Base-by-base conservation (phyloP, 345 rosid genomes). In the Stellera chamaejasme region DNA sequence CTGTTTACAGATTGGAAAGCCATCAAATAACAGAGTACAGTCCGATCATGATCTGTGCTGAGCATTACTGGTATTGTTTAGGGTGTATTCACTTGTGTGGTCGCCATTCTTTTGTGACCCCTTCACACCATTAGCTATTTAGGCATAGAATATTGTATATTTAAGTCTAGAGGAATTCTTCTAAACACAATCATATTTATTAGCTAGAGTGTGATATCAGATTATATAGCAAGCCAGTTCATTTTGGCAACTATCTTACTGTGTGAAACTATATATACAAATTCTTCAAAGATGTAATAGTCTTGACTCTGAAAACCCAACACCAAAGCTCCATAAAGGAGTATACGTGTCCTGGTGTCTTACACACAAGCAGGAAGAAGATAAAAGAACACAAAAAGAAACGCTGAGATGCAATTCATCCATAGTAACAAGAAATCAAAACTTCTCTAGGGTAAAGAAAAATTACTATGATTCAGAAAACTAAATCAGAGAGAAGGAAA, bases 1-100 rank as follows among this genome's bases (percentile, higher is more conserved):
- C 57, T 93, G 99, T 52, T 68, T 93, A 64, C 94, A 82, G 64
- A 72, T 79, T 5, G 99, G 99, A 12, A 93, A 89, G 77, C 97
- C 96, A 9, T 48, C 96, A 1, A 83, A 68, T 64, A 89, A 78
- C 69, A 71, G 86, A 47, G 78, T 79, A 47, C 90, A 81, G 52
- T 67, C 82, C 10, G 82, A 73, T 56, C 75, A 63, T 48, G 96
- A 89, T 61, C 44, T 67, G 1, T 93, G 99, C 55, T 81, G 76
- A 93, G 66, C 64, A 45, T 59, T 62, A 27, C 52, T 56, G 42
- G 51, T 49, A 44, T 55, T 14, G 16, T 48, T 45, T 44, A 61
- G 67, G 76, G 82, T 66, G 78, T 50, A 67, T 61, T 57, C 60
- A 61, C 36, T 74, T 77, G 85, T 43, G 87, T 55, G 83, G 87